phyloP scores from a whole-genome alignment of 768 basidiomycete genomes.

The Leccinum truebloodii region DNA sequence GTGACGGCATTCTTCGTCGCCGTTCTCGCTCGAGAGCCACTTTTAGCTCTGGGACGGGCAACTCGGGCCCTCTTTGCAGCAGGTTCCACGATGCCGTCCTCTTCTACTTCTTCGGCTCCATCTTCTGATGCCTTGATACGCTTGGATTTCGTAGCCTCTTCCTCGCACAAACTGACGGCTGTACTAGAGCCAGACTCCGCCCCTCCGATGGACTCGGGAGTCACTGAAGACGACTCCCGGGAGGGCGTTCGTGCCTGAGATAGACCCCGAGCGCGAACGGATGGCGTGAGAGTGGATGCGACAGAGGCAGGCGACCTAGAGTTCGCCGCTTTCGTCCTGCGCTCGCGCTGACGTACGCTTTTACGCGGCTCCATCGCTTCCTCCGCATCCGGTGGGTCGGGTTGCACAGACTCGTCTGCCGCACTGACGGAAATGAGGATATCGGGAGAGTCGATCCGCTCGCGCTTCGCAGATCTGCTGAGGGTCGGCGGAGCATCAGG shows the following conservation, averaged over 20 bases:
- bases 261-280: constrained; percentile 21
- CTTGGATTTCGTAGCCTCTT: constrained; percentile 28
- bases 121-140: constrained; percentile 14
- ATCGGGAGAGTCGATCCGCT: constrained; percentile 22
- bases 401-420: constrained; percentile 13
- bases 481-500: constrained; percentile 13
- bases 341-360: constrained; percentile 33
- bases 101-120: constrained; percentile 16
- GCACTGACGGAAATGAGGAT: constrained; percentile 4
- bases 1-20: constrained; percentile 14
- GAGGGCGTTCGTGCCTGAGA: constrained; percentile 26
- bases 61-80: constrained; percentile 22
- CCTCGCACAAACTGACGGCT: constrained; percentile 34
- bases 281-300: constrained; percentile 32
- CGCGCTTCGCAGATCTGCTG: constrained; percentile 24
- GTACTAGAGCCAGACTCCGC: constrained; percentile 35
- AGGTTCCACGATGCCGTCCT: constrained; percentile 13
- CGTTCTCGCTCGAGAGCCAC: constrained; percentile 20
- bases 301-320: constrained; percentile 29
- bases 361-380: constrained; percentile 28
- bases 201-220: constrained; percentile 29
- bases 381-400: constrained; percentile 19
- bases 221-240: constrained; percentile 23
- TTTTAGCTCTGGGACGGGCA: constrained; percentile 26
- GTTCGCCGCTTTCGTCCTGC: constrained; percentile 22